Conservation (phyloP, 2,329 filamentous ascomycete genomes). For the Xylaria sp. region DNA sequence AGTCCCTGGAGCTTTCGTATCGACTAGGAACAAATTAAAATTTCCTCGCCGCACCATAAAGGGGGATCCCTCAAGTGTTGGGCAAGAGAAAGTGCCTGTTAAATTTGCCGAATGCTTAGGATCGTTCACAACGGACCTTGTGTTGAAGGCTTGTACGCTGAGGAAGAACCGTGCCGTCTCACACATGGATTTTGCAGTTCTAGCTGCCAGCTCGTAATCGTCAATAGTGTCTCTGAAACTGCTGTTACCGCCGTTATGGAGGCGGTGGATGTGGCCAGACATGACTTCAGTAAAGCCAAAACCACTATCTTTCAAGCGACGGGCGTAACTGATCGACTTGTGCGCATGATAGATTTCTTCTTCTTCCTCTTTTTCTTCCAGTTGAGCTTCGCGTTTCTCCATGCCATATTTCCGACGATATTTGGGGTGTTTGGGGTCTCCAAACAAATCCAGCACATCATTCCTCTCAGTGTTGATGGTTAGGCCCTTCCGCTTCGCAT, state of each 20-base stretch:
- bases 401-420: constrained; percentile 36
- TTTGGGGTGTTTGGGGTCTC: constrained; percentile 57
- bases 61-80: constrained; percentile 65
- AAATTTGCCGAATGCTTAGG: constrained; percentile 63
- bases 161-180: constrained; percentile 69
- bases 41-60: constrained; percentile 69
- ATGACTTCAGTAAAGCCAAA: constrained; percentile 74
- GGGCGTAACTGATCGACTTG: constrained; percentile 56
- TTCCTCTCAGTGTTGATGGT: constrained; percentile 60
- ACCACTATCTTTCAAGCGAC: constrained; percentile 58
- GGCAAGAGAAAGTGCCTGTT: constrained; percentile 69
- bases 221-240: constrained; percentile 58
- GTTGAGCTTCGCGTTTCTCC: constrained; percentile 34
- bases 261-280: constrained; percentile 67
- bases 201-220: constrained; percentile 65
- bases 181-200: constrained; percentile 63
- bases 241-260: constrained; percentile 42
- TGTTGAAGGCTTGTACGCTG: constrained; percentile 67
- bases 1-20: constrained; percentile 65
- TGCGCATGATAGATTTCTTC: constrained; percentile 52
- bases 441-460: constrained; percentile 65
- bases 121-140: constrained; percentile 58
- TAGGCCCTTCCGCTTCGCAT: constrained; percentile 56
- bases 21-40: constrained; percentile 67
- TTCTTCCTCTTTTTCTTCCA: constrained; percentile 51